Evolutionary conservation across 495 filamentous ascomycete genomes (phyloP).

Genomic region (Aspergillus asperescens): DNA sequence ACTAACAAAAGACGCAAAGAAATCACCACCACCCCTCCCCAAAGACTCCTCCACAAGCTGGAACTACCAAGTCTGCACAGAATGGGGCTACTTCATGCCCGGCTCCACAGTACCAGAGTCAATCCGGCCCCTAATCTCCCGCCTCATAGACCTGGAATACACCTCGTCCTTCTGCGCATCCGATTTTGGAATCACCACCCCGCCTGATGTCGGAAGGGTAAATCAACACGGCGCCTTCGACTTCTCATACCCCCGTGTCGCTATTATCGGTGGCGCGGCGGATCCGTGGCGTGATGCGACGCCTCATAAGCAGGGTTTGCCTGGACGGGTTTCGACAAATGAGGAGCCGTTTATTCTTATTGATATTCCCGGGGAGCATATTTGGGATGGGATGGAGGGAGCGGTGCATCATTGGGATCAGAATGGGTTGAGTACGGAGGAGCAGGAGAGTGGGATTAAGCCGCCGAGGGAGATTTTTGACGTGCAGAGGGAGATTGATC

Average conservation of each 20-base stretch:
- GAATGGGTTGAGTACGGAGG: constrained; percentile 59
- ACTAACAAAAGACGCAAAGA: no score
- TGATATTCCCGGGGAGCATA: constrained; percentile 19
- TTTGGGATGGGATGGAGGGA: constrained; percentile 27
- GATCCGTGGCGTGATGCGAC: constrained; percentile 69
- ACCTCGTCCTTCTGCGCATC: constrained; percentile 47
- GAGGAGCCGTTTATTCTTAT: constrained; percentile 60
- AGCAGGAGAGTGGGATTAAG: constrained; percentile 43
- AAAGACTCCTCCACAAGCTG: constrained; percentile 50
- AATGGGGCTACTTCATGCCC: constrained; percentile 67
- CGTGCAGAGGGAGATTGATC: constrained; percentile 48
- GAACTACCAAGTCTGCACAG: constrained; percentile 51
- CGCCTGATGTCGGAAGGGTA: constrained; percentile 51
- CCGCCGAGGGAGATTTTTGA: constrained; percentile 51
- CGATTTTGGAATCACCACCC: constrained; percentile 58
- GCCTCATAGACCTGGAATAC: constrained; percentile 54
- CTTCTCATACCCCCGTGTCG: constrained; percentile 59
- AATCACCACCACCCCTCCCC: constrained; percentile 8
- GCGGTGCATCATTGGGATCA: constrained; percentile 70
- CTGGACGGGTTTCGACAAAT: constrained; percentile 45
- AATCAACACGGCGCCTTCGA: constrained; percentile 66
- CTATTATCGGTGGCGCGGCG: constrained; percentile 60
- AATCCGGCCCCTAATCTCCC: constrained; percentile 60
- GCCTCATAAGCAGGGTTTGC: constrained; percentile 50
- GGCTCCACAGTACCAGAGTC: constrained; percentile 55